These are phyloP conservation scores for Diutina mesorugosa DNA, from an alignment of 1,139 yeast genomes.

Conservation along the genomic window DNA sequence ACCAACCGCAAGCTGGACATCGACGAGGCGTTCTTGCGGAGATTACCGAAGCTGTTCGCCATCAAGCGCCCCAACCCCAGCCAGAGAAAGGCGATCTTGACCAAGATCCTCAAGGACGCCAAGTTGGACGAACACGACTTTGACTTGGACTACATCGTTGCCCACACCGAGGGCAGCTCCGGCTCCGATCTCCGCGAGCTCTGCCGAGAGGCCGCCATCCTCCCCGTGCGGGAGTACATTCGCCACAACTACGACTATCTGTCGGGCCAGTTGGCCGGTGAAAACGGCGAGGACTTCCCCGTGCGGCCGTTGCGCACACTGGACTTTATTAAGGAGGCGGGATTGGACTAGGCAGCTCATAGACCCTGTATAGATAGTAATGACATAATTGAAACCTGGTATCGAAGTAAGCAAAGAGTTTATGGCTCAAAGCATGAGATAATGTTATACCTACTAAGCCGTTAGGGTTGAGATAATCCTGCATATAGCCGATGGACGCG, in stretches of 20 bases:
- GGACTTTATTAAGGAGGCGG: slow-evolving; percentile 26
- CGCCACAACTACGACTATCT: slow-evolving; percentile 30
- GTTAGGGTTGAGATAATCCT: not conserved
- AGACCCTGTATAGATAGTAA: not conserved
- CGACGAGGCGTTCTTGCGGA: slow-evolving; percentile 81
- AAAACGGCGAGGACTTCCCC: slow-evolving; percentile 14
- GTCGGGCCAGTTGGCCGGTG: slow-evolving; percentile 24
- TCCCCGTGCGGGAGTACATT: slow-evolving; percentile 79
- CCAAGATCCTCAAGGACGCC: slow-evolving; percentile 54
- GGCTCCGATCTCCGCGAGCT: slow-evolving; percentile 89
- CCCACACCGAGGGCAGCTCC: slow-evolving; percentile 60
- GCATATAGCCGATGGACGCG: not conserved
- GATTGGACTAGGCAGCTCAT: slow-evolving; percentile 14
- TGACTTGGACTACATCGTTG: slow-evolving; percentile 48
- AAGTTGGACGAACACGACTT: slow-evolving; percentile 43
- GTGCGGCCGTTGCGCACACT: slow-evolving; percentile 33
- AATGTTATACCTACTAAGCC: no score
- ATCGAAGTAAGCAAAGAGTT: no score
- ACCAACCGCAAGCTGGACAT: slow-evolving; percentile 89
- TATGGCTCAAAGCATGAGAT: no score
- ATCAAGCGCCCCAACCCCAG: slow-evolving; percentile 57
- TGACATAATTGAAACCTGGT: not conserved
- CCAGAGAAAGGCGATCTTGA: slow-evolving; percentile 61
- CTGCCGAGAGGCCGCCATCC: slow-evolving; percentile 87
- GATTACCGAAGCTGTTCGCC: slow-evolving; percentile 86